Conservation (phyloP, 2,329 filamentous ascomycete genomes). For the Cercospora janseana region DNA sequence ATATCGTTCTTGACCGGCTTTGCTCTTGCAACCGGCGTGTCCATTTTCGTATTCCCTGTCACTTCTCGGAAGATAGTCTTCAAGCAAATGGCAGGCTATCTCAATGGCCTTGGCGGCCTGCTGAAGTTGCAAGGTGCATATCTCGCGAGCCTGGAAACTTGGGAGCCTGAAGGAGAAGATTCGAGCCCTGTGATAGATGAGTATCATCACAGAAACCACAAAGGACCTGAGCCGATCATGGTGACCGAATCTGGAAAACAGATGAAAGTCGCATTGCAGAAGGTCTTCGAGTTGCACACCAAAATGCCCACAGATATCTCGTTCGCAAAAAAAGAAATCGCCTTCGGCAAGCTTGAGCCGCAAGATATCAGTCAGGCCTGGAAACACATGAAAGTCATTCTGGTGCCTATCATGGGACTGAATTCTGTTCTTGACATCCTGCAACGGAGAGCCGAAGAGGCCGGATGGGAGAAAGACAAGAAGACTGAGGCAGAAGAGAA, state of each 20-base stretch:
- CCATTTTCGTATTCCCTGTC: conserved; percentile 64
- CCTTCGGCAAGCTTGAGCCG: conserved; percentile 64
- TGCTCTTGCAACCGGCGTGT: conserved; percentile 61
- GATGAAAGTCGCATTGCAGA: conserved; percentile 30
- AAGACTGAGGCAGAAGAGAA: conserved; percentile 21
- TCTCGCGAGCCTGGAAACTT: conserved; percentile 60
- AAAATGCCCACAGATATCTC: conserved; percentile 66
- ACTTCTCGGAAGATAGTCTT: conserved; percentile 64
- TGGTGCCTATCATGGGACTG: conserved; percentile 67
- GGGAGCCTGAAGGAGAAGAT: conserved; percentile 44
- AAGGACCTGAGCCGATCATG: conserved; percentile 13
- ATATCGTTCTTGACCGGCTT: conserved; percentile 64
- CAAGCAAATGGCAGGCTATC: conserved; percentile 60
- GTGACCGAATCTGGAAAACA: conserved; percentile 35
- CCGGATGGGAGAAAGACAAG: conserved; percentile 46
- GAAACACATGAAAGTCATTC: conserved; percentile 58
- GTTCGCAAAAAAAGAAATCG: conserved; percentile 73
- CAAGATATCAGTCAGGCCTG: conserved; percentile 63
- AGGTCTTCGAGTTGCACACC: conserved; percentile 56
- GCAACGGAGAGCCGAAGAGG: conserved; percentile 59
- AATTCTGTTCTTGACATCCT: conserved; percentile 70
- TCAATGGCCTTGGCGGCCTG: conserved; percentile 54
- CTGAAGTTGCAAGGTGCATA: conserved; percentile 64
- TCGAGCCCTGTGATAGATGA: not conserved
- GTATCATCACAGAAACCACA: not conserved